A percentile compares a stretch with the other conserved stretches of the same genome.
Conservation (phyloP, 805 yeast species). For the Nakazawaea anatomiae region DNA sequence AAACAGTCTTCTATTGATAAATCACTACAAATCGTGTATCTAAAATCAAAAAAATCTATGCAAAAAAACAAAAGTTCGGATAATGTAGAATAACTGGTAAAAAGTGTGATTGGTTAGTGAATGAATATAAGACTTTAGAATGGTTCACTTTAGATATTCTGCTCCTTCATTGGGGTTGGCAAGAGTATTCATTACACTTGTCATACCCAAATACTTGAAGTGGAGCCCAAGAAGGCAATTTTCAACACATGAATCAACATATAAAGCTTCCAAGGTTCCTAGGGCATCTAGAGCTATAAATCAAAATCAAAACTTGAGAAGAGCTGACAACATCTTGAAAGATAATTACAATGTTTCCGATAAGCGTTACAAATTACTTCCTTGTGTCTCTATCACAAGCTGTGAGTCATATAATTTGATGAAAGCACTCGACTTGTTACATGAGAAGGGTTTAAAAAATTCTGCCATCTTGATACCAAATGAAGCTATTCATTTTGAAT, state of each 20-base stretch:
- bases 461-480: constrained; percentile 47
- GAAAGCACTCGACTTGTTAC: constrained; percentile 33
- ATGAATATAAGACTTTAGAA: too few relatives aligned
- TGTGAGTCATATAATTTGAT: constrained; percentile 67
- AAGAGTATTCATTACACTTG: too few relatives aligned
- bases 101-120: too few relatives aligned
- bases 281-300: constrained; percentile 6
- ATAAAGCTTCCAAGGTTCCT: constrained; percentile 4
- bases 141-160: too few relatives aligned
- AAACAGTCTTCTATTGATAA: too few relatives aligned
- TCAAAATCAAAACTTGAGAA: constrained; percentile 8
- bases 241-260: neutral
- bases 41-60: too few relatives aligned
- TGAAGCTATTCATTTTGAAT: constrained; percentile 57
- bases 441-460: constrained; percentile 28
- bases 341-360: neutral
- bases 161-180: too few relatives aligned
- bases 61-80: too few relatives aligned
- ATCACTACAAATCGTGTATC: too few relatives aligned
- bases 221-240: neutral
- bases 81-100: too few relatives aligned
- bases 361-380: constrained; percentile 14
- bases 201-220: neutral
- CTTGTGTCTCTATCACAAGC: constrained; percentile 66
- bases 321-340: neutral